Base-by-base conservation (phyloP, 768 basidiomycete genomes). In the Tephrocybe sp. region DNA sequence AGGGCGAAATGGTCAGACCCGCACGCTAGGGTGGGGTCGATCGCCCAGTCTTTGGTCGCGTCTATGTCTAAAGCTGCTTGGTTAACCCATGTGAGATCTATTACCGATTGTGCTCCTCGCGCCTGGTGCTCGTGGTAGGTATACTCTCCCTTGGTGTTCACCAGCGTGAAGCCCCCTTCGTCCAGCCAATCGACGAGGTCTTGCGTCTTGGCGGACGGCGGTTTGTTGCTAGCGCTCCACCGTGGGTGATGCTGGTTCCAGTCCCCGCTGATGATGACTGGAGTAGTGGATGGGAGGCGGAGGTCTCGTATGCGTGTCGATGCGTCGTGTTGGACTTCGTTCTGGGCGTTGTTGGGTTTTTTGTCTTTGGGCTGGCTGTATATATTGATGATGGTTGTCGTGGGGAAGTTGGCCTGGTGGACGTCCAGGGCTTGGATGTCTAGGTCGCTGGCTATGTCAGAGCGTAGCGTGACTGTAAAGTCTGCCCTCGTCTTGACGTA, bases 401-500 rank as follows among this genome's bases (percentile, higher is more conserved):
- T 53, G 0, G 50, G 52, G 3, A 58, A 52, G 3, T 49, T 53
- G 1, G 36, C 23, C 39, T 62, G 61, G 4, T 38, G 18, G 21
- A 65, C 50, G 22, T 64, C 58, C 1, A 65, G 45, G 1, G 63
- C 34, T 42, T 62, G 61, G 1, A 64, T 46, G 50, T 67, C 58
- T 0, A 51, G 44, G 42, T 65, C 55, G 13, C 59, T 38, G 1
- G 55, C 51, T 0, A 65, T 25, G 49, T 67, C 59, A 0, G 65
- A 56, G 4, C 57, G 41, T 1, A 64, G 59, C 0, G 64, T 63
- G 0, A 64, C 54, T 2, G 54, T 39, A 21, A 64, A 62, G 39
- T 62, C 61, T 0, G 31, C 31, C 6, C 55, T 19, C 2, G 23
- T 19, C 10, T 56, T 52, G 40, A 37, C 27, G 33, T 61, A 67